A percentile compares a stretch with the other conserved stretches of the same genome.
These are phyloP conservation scores for Posidonia oceanica DNA, from an alignment of 116 monocot species.

Conservation along the genomic window DNA sequence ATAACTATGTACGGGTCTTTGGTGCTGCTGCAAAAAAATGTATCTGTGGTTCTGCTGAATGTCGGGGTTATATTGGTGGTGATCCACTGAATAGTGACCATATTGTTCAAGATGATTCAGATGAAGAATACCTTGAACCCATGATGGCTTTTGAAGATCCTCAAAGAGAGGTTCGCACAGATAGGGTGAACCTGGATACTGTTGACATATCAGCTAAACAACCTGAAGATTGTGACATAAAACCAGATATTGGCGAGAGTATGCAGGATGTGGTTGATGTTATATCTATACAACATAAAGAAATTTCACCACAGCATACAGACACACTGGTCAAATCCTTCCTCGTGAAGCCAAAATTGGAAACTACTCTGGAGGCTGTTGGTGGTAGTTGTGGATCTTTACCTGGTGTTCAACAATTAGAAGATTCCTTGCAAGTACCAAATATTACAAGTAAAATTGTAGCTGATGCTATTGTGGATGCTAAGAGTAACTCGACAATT, in stretches of 20 bases:
- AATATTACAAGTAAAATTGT: background rate
- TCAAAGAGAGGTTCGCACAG: slow-evolving; percentile 10
- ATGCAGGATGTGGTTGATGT: slow-evolving; percentile 2
- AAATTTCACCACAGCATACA: background rate
- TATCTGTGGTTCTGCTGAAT: slow-evolving; percentile 70
- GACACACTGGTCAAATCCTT: background rate
- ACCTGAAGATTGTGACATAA: slow-evolving; percentile 2
- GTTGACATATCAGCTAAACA: background rate
- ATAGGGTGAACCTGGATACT: background rate
- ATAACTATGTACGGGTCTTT: slow-evolving; percentile 86
- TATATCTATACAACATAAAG: slow-evolving; percentile 5
- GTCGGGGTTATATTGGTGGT: slow-evolving; percentile 90
- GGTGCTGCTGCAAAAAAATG: slow-evolving; percentile 97
- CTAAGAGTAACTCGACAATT: slow-evolving; percentile 6
- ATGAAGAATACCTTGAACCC: slow-evolving; percentile 67
- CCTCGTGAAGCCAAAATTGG: background rate
- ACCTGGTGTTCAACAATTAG: slow-evolving; percentile 6
- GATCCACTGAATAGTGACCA: slow-evolving; percentile 60
- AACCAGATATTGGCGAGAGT: background rate
- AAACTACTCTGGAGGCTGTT: slow-evolving; percentile 7
- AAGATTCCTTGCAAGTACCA: slow-evolving; percentile 1
- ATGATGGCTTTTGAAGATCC: slow-evolving; percentile 23
- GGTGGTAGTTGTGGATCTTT: background rate
- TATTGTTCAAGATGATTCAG: slow-evolving; percentile 66
- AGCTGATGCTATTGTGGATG: slow-evolving; percentile 6